Evolutionary conservation across 2,329 filamentous ascomycete genomes (phyloP), one percentile per base, ranked within the genome.

Genomic region (Colletotrichum sp.): DNA sequence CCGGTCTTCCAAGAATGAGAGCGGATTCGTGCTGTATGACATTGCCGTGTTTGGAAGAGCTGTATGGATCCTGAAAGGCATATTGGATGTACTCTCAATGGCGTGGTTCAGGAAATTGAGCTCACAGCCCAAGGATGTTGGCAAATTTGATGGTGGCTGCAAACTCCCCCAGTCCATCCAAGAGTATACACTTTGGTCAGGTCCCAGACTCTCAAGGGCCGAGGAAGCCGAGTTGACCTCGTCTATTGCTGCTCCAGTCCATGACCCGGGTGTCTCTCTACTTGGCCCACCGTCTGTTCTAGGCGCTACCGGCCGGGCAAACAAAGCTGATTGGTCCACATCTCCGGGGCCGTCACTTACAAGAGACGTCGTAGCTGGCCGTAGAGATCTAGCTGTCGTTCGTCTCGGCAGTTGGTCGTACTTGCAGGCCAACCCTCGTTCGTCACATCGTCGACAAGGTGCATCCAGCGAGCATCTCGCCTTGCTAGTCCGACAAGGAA

Each of bases 401-500:
- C 57, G 57, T 15, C 21, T 57, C 1, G 73, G 57, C 5, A 63
- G 6, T 24, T 69, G 63, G 26, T 36, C 72, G 49, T 81, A 81
- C 39, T 77, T 72, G 72, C 80, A 81, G 36, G 34, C 32, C 13
- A 80, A 28, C 5, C 73, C 72, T 13, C 79, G 78, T 10, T 78
- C 76, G 8, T 64, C 67, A 52, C 80, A 81, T 32, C 81, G 78
- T 10, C 72, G 71, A 59, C 81, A 82, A 3, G 77, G 69, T 1
- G 30, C 62, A 13, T 77, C 79, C 15, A 81, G 80, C 13, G 77
- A 80, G 62, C 81, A 82, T 60, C 78, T 79, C 9, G 80, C 70
- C 63, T 81, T 82, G 15, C 80, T 80, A 16, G 62, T 21, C n/a
- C 81, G 77, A 68, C 81, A 82, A 26, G 71, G 74, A 36, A 69